Evolutionary conservation across 176 grass and related monocot species (phyloP), one percentile per base, ranked within the genome.

Genomic region (Aegilops umbellulata): DNA sequence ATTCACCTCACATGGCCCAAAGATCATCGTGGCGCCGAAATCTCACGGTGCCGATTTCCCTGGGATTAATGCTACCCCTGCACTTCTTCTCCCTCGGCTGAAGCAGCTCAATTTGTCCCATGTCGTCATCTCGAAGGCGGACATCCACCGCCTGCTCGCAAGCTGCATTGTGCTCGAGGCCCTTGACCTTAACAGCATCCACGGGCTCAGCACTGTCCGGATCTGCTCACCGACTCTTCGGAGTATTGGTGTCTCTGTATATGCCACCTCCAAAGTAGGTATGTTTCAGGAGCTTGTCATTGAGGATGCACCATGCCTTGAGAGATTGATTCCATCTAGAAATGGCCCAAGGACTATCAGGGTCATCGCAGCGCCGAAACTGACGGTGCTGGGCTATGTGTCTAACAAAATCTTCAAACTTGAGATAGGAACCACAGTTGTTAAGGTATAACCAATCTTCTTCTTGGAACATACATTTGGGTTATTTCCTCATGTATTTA

Each of bases 231-330:
- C 19, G 1, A 77, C 75, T 60, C 49, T 31, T 16, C 29, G 19
- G 19, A 53, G 20, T 69, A 32, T 68, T 23, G 20, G 72, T 29
- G 24, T 75, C 72, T 75, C 72, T 20, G 14, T 19, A 53, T 19
- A 17, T 75, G 29, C 71, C 46, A 7, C 14, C 13, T 3, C 2
- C 6, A 2, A 19, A 3, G 15, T 8, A 10, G 72, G 19, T 4
- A 7, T 19, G 25, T 32, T 68, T 6, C 26, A 69, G 3, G 44
- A 82, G 65, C 65, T 69, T 34, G 29, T 82, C 20, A 69, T 82
- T 22, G 51, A 78, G 53, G 53, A 78, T 61, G 76, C 76, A 35
- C 76, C 53, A 24, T 78, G 76, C 76, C 76, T 78, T 36, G 53
- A 78, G 53, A 60, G 76, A 8, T 78, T 78, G 76, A 16, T 25